Percentiles rank a stretch among this genome's conserved stretches.
Conservation (phyloP, 2,329 filamentous ascomycete species). For the Aspergillus quadricinctus region DNA sequence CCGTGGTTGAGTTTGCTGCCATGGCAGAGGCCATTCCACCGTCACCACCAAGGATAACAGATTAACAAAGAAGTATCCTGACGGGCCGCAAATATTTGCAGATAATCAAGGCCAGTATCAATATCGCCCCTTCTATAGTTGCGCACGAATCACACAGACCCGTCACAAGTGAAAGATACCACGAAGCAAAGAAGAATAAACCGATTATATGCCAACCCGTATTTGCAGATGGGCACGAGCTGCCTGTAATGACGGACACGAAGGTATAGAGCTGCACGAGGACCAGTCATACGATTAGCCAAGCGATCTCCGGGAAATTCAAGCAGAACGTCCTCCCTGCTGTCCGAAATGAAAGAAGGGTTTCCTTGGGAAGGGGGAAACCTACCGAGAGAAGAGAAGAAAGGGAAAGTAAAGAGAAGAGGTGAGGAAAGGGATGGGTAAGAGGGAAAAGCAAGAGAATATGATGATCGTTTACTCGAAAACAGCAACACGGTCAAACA, state of each 20-base stretch:
- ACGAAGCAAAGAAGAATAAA: neutral
- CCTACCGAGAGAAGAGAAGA: conserved; percentile 14
- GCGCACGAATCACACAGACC: conserved; percentile 16
- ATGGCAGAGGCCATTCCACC: conserved; percentile 34
- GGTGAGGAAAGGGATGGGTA: conserved; percentile 10
- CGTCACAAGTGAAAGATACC: neutral
- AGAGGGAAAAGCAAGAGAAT: conserved; percentile 9
- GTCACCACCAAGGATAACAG: conserved; percentile 12
- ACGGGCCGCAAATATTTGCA: conserved; percentile 16
- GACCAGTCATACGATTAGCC: conserved; percentile 10
- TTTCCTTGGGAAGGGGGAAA: conserved; percentile 22
- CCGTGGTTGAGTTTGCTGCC: conserved; percentile 30
- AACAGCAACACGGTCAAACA: conserved; percentile 22
- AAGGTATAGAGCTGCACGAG: conserved; percentile 24
- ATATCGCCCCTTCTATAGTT: neutral
- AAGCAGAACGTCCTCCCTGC: neutral
- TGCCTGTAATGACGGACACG: conserved; percentile 23
- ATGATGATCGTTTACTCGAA: conserved; percentile 7
- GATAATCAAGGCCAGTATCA: neutral
- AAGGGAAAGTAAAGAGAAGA: conserved; percentile 10
- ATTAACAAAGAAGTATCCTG: conserved; percentile 23
- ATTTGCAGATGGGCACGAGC: conserved; percentile 30
- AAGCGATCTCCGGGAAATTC: neutral
- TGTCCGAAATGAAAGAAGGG: conserved; percentile 2
- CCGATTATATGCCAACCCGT: conserved; percentile 18